Conservation (phyloP, 345 rosid species). For the Psidium friedrichsthalianum region DNA sequence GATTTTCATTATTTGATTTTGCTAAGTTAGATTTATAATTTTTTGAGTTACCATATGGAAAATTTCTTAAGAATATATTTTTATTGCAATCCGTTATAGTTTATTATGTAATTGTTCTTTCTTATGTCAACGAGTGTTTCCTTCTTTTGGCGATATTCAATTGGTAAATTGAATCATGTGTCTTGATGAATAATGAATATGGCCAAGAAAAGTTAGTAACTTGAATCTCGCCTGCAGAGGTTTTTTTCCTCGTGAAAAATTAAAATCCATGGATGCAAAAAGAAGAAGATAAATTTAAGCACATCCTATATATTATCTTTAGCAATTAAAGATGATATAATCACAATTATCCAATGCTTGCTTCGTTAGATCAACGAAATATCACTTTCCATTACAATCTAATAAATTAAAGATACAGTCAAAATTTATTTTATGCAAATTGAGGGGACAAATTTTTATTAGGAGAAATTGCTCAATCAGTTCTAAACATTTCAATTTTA, state of each 20-base stretch:
- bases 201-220: not conserved
- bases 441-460: not conserved
- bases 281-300: not conserved
- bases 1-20: too few relatives aligned
- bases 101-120: not conserved
- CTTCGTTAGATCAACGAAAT: not conserved
- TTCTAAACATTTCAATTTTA: not conserved
- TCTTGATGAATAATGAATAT: not conserved
- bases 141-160: not conserved
- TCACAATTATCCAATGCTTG: not conserved
- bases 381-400: not conserved
- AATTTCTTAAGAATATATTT: too few relatives aligned
- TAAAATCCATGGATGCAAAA: too few relatives aligned
- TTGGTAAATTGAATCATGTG: not conserved
- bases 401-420: not conserved
- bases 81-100: too few relatives aligned
- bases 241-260: not conserved
- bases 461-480: not conserved
- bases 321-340: not conserved
- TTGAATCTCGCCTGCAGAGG: not conserved
- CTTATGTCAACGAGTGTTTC: not conserved
- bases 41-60: too few relatives aligned
- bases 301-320: not conserved
- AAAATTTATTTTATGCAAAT: not conserved
- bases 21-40: too few relatives aligned